A percentile compares a stretch with the other conserved stretches of the same genome.
These are phyloP conservation scores for Diaporthe aspalathi DNA, from an alignment of 2,329 filamentous ascomycete genomes.

Conservation along the genomic window DNA sequence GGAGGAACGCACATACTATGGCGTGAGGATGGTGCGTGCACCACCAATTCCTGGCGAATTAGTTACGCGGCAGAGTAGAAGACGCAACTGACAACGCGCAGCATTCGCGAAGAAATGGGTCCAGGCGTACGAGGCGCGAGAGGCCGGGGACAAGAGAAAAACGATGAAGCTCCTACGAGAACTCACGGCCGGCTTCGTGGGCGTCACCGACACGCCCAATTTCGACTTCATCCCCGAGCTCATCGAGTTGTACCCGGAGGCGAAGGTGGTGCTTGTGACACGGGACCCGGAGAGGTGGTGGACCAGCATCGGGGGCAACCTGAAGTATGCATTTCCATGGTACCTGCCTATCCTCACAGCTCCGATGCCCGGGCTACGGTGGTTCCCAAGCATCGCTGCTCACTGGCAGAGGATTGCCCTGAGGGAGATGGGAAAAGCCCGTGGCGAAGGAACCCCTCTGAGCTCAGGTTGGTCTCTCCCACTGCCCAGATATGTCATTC, in stretches of 20 bases:
- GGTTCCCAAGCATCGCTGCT: conserved; percentile 15
- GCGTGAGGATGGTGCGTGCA: conserved; percentile 7
- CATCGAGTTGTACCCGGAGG: conserved; percentile 56
- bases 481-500: neutral
- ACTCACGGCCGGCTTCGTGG: conserved; percentile 52
- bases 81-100: neutral
- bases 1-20: conserved; percentile 12
- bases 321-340: conserved; percentile 23
- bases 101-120: conserved; percentile 18
- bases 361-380: conserved; percentile 29
- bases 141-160: neutral
- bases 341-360: conserved; percentile 12
- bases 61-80: neutral
- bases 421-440: conserved; percentile 12
- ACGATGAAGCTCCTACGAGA: conserved; percentile 43
- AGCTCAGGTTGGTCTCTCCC: neutral
- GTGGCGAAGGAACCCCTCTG: neutral
- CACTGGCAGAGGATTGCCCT: conserved; percentile 7
- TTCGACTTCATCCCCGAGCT: conserved; percentile 54
- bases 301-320: conserved; percentile 41
- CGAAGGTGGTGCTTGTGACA: conserved; percentile 53
- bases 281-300: conserved; percentile 48
- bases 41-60: too few species aligned
- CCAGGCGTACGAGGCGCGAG: conserved; percentile 3
- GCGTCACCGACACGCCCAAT: conserved; percentile 54